Percentiles rank a stretch among this genome's conserved stretches.
These are phyloP conservation scores for Leucaena leucocephala DNA, from an alignment of 306 rosid species.

Conservation along the genomic window DNA sequence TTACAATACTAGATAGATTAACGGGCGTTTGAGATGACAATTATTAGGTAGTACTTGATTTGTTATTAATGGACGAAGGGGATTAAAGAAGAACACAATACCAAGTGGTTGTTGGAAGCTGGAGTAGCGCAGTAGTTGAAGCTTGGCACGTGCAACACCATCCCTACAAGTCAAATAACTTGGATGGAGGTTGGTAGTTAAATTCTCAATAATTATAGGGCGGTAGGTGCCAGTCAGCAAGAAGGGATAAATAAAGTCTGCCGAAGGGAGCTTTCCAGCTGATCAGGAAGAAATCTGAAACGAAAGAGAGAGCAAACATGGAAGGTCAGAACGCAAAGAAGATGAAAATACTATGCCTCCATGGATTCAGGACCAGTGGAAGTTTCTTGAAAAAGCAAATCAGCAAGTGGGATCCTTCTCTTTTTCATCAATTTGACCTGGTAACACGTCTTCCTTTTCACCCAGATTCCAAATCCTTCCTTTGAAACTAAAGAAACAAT, in stretches of 20 bases:
- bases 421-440: slow-evolving; percentile 68
- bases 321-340: slow-evolving; percentile 47
- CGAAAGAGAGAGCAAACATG: slow-evolving; percentile 35
- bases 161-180: neutral
- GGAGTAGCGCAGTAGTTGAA: neutral
- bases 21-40: no score
- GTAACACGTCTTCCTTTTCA: slow-evolving; percentile 35
- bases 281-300: neutral
- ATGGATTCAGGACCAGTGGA: slow-evolving; percentile 92
- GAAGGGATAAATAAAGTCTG: neutral
- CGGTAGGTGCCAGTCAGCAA: neutral
- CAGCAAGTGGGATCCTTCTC: slow-evolving; percentile 84
- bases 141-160: slow-evolving; percentile 9
- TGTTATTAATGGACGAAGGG: no score
- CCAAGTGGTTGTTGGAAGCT: neutral
- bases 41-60: no score
- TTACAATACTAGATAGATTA: no score
- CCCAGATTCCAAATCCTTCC: neutral
- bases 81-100: neutral
- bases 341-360: slow-evolving; percentile 83
- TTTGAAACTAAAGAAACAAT: neutral
- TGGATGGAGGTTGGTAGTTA: neutral
- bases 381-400: slow-evolving; percentile 73
- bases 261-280: neutral
- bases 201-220: neutral